These are phyloP conservation scores for Pisolithus albus DNA, from an alignment of 768 basidiomycete genomes.

Conservation along the genomic window DNA sequence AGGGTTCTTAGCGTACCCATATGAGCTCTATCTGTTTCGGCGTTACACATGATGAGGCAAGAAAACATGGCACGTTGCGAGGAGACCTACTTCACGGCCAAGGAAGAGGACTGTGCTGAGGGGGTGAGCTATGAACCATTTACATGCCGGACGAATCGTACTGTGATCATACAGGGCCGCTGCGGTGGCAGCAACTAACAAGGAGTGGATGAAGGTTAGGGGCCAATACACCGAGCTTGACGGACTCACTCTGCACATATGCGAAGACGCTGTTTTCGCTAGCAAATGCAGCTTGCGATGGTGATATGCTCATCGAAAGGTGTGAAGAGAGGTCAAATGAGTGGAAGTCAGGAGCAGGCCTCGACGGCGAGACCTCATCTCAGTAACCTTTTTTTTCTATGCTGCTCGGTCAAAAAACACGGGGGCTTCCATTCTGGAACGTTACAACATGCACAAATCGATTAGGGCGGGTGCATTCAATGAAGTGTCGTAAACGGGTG, in stretches of 20 bases:
- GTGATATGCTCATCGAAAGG: constrained; percentile 19
- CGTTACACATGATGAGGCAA: neutral
- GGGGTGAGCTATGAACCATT: neutral
- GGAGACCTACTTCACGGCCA: constrained; percentile 21
- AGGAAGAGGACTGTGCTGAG: constrained; percentile 15
- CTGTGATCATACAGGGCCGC: constrained; percentile 26
- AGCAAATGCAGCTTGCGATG: constrained; percentile 2
- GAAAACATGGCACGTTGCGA: neutral
- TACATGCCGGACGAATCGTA: neutral
- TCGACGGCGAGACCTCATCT: neutral
- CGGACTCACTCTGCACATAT: constrained; percentile 19
- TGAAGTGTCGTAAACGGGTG: no score
- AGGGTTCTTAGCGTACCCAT: constrained; percentile 17
- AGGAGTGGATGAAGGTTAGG: constrained; percentile 4
- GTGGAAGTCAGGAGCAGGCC: neutral
- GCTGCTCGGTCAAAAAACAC: neutral
- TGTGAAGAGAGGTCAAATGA: no score
- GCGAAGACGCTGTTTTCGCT: constrained; percentile 9
- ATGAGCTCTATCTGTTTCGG: constrained; percentile 22
- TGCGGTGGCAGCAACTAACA: constrained; percentile 22
- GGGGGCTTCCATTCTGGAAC: neutral
- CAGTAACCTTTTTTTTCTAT: neutral
- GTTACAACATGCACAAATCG: no score
- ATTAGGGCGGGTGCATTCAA: no score
- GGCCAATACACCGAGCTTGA: neutral